A percentile compares a stretch with the other conserved stretches of the same genome.
These are phyloP conservation scores for Phaffia tasmanica DNA, from an alignment of 768 basidiomycete species.

Conservation along the genomic window DNA sequence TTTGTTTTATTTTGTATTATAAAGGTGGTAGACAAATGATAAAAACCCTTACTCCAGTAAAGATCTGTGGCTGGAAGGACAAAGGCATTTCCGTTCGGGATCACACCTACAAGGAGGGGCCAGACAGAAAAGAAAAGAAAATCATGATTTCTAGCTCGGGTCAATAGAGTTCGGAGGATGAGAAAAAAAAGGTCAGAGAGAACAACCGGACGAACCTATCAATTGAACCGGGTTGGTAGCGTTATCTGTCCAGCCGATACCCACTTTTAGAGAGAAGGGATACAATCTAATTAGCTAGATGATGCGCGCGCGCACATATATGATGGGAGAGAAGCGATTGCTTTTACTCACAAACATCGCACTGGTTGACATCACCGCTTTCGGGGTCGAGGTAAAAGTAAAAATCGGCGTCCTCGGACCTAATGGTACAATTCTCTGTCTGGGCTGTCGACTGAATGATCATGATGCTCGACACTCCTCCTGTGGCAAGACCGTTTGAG, in stretches of 20 bases:
- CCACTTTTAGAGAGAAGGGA: background rate
- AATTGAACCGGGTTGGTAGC: slow-evolving; percentile 11
- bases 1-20: background rate
- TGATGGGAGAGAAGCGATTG: background rate
- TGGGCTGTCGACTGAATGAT: background rate
- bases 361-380: slow-evolving; percentile 2
- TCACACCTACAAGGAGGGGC: slow-evolving; percentile 1
- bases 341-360: background rate
- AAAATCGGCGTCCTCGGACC: background rate
- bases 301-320: background rate
- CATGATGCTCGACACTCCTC: slow-evolving; percentile 25
- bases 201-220: slow-evolving; percentile 9
- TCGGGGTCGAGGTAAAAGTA: slow-evolving; percentile 17
- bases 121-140: background rate
- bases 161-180: too few relatives aligned
- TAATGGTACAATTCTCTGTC: slow-evolving; percentile 3
- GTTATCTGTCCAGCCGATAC: slow-evolving; percentile 13
- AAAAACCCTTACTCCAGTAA: background rate
- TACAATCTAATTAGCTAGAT: too few relatives aligned
- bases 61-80: slow-evolving; percentile 1
- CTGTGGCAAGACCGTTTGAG: slow-evolving; percentile 16
- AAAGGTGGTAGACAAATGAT: background rate
- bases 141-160: background rate
- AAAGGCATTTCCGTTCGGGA: slow-evolving; percentile 18
- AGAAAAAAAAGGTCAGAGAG: background rate